Evolutionary conservation across 1,139 yeast species (phyloP), one percentile per base, ranked within the genome.

Genomic region (Pichia sp.): DNA sequence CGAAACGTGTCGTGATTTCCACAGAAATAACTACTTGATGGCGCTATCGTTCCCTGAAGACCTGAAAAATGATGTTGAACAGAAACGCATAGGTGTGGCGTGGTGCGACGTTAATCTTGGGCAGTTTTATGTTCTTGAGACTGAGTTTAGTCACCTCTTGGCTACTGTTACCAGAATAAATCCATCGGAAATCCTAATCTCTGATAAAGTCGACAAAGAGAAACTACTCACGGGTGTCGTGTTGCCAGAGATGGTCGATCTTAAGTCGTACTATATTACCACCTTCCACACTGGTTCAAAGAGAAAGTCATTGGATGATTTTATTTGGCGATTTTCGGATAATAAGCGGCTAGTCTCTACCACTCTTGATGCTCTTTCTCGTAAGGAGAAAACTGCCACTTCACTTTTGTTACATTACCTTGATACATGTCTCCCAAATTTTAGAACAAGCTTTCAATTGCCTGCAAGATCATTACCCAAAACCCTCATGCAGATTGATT

Each of bases 51-150:
- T 82, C 32, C 83, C 86, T 0, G 64, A 67, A 12, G 64, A 62
- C 39, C 58, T 67, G 32, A 58, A 67, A 30, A 34, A 33, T 10
- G 54, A 56, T 24, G 60, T 63, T 13, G 61, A 69, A 0, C 64
- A 72, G 1, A 75, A 72, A 48, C 58, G 67, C 40, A 57, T 87
- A 3, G 96, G 96, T 0, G 53, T 91, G 5, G 73, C 91, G 15
- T 91, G 98, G 98, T 72, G 82, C 25, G 97, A 91, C 56, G 64
- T 91, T 1, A 81, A 94, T 0, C 75, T 91, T 1, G 97, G 97
- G 0, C 79, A 76, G 25, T 73, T 86, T 33, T 74, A 67, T 49
- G 77, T 77, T 3, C 83, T 83, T 49, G 74, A 73, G 30, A 75
- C 87, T 0, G 68, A 72, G 0, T 51, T 73, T 16, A 65, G 62